A percentile compares a stretch with the other conserved stretches of the same genome.
Evolutionary conservation across 306 rosid species (phyloP).

Genomic region (Acacia crassicarpa): DNA sequence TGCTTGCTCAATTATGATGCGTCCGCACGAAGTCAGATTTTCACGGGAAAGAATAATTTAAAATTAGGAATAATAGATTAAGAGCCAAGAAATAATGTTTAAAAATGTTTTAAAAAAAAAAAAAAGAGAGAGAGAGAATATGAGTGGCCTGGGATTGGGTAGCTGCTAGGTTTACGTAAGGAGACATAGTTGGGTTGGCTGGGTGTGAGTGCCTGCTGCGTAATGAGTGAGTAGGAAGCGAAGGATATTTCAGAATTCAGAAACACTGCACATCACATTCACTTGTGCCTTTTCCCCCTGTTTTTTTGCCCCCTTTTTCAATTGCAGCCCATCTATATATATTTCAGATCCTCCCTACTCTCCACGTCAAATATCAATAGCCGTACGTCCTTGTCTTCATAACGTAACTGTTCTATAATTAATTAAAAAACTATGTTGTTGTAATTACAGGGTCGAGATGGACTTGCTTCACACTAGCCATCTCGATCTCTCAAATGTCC

Average conservation of each 20-base stretch:
- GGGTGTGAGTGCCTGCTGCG: neutral
- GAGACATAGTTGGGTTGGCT: neutral
- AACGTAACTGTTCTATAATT: too few relatives aligned
- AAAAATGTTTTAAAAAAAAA: too few relatives aligned
- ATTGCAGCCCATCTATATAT: neutral
- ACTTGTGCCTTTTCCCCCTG: neutral
- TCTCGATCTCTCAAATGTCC: too few relatives aligned
- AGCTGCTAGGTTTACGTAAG: neutral
- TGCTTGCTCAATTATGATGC: neutral
- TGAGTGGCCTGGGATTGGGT: neutral
- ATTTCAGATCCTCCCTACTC: too few relatives aligned
- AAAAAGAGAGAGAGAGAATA: too few relatives aligned
- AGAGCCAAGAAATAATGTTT: neutral
- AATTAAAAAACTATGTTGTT: too few relatives aligned
- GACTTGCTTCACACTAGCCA: too few relatives aligned
- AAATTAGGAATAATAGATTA: neutral
- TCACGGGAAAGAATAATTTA: neutral
- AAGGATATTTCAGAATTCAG: neutral
- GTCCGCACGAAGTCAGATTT: neutral
- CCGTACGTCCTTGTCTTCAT: neutral
- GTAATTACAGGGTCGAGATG: too few relatives aligned
- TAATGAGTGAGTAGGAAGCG: neutral
- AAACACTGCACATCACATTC: neutral
- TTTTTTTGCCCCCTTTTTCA: too few relatives aligned
- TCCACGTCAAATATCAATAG: neutral